phyloP scores from a whole-genome alignment of 1,284 basidiomycete species.

The Leccinum fallax region DNA sequence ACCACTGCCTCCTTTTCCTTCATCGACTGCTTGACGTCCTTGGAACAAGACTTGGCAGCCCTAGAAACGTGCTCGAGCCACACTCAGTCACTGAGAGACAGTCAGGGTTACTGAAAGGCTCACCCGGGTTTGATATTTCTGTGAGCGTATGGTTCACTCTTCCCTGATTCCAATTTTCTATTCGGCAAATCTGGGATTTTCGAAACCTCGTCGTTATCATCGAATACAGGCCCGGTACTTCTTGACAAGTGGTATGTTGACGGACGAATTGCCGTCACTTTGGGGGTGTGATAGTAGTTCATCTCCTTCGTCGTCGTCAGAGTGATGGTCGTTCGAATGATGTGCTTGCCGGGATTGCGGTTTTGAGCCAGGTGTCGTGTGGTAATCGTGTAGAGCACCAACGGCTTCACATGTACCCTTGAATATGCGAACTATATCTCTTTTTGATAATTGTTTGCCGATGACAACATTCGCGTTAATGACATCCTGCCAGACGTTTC shows the following conservation, averaged over 20 bases:
- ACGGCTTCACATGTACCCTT: constrained; percentile 93
- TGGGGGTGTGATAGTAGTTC: constrained; percentile 72
- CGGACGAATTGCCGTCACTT: constrained; percentile 53
- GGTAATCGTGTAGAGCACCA: constrained; percentile 90
- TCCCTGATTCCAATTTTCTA: constrained; percentile 39
- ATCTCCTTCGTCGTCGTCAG: constrained; percentile 49
- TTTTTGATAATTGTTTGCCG: constrained; percentile 83
- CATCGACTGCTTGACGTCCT: no score
- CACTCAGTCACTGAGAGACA: constrained; percentile 5
- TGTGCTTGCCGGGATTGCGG: constrained; percentile 26
- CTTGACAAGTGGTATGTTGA: constrained; percentile 51
- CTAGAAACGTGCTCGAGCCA: no score
- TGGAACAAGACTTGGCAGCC: no score
- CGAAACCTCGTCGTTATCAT: constrained; percentile 72
- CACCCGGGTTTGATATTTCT: constrained; percentile 96
- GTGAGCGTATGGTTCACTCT: constrained; percentile 87
- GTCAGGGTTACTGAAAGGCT: constrained; percentile 26
- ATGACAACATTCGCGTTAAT: constrained; percentile 89
- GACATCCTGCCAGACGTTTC: constrained; percentile 88
- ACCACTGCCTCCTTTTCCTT: no score
- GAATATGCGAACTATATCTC: constrained; percentile 87
- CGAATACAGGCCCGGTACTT: constrained; percentile 60
- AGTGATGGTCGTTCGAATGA: constrained; percentile 27
- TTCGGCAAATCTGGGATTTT: constrained; percentile 36
- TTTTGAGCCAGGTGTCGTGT: constrained; percentile 46